phyloP scores from a whole-genome alignment of 163 green algal species.

The Volvox carteri region DNA sequence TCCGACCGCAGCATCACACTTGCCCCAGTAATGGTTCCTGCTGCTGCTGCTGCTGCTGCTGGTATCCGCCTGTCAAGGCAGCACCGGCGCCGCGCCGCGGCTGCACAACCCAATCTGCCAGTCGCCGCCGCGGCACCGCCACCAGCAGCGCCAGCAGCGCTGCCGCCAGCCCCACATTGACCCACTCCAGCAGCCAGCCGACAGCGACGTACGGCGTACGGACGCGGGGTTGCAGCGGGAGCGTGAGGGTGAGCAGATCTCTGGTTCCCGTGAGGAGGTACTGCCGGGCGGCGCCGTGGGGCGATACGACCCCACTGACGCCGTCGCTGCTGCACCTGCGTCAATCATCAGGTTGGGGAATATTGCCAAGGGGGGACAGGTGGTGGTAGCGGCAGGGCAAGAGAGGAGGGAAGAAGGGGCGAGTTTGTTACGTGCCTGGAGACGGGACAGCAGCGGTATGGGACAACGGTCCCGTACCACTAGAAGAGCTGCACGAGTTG shows the following conservation, averaged over 20 bases:
- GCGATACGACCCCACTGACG: conserved; percentile 47
- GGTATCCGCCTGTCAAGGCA: not conserved
- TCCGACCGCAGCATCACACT: not conserved
- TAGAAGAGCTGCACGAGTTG: no score
- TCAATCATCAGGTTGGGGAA: no score
- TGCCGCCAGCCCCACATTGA: conserved; percentile 42
- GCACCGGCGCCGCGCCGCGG: not conserved
- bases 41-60: not conserved
- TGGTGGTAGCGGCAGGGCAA: no score
- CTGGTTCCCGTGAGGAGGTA: not conserved
- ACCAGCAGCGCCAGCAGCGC: conserved; percentile 36
- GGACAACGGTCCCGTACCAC: no score
- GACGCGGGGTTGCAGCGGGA: conserved; percentile 28
- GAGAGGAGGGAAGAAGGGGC: no score
- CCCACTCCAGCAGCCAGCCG: conserved; percentile 52
- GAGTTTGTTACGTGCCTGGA: no score
- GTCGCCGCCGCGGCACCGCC: not conserved
- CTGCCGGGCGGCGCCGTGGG: not conserved
- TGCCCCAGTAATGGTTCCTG: not conserved
- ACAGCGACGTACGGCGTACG: conserved; percentile 18
- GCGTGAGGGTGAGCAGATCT: conserved; percentile 3
- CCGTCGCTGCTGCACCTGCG: conserved; percentile 54
- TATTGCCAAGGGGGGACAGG: no score
- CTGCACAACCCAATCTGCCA: not conserved
- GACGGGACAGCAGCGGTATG: no score